Evolutionary conservation across 2,329 filamentous ascomycete genomes (phyloP).

Genomic region (Elsinoe fawcettii): DNA sequence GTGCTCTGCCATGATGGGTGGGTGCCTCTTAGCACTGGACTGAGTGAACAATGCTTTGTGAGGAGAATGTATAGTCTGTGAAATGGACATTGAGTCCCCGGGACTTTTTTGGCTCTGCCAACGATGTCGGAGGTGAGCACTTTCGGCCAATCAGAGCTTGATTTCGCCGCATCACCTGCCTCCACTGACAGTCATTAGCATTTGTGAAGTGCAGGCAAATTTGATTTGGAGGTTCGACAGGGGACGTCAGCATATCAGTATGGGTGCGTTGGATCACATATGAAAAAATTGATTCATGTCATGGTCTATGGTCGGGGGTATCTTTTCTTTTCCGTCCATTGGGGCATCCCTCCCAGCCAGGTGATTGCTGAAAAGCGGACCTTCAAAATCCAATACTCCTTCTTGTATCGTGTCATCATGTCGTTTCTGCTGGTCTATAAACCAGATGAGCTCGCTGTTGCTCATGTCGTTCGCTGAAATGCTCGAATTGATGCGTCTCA

Average conservation of each 20-base stretch:
- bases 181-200: background rate
- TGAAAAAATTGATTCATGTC: constrained; percentile 4
- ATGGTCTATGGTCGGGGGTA: constrained; percentile 11
- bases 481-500: background rate
- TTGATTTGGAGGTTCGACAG: too few species aligned
- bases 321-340: constrained; percentile 8
- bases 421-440: background rate
- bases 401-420: background rate
- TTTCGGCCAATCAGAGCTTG: constrained; percentile 1
- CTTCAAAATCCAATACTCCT: background rate
- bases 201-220: background rate
- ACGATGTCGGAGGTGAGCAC: constrained; percentile 12
- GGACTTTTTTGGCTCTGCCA: background rate
- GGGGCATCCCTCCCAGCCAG: constrained; percentile 6
- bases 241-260: too few species aligned
- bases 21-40: constrained; percentile 9
- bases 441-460: background rate
- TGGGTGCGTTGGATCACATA: background rate
- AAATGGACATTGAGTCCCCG: background rate
- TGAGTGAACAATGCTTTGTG: background rate
- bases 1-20: background rate
- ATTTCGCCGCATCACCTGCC: constrained; percentile 1
- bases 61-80: constrained; percentile 11
- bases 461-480: background rate
- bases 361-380: background rate